These are phyloP conservation scores for Cyphellophora attinorum DNA, from an alignment of 2,329 filamentous ascomycete genomes.

Conservation along the genomic window DNA sequence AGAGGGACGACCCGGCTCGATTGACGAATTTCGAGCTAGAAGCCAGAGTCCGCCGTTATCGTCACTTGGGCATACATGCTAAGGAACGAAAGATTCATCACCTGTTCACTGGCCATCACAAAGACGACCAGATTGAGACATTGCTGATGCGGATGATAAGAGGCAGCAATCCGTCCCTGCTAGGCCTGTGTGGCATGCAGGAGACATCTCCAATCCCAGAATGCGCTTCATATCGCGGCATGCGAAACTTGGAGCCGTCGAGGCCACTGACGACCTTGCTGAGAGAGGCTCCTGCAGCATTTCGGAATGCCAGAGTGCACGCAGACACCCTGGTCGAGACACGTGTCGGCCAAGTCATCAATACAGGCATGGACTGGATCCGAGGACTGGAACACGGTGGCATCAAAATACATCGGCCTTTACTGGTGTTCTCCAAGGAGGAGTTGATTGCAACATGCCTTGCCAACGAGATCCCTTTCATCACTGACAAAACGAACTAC, in stretches of 20 bases:
- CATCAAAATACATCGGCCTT: constrained; percentile 57
- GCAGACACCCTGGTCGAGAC: no score
- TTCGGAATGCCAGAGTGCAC: no score
- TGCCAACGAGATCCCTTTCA: constrained; percentile 60
- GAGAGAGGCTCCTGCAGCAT: no score
- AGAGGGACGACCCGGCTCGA: constrained; percentile 26
- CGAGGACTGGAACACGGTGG: constrained; percentile 30
- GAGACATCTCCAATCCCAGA: not conserved
- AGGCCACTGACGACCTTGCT: no score
- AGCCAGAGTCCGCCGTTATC: constrained; percentile 67
- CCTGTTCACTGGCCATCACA: constrained; percentile 75
- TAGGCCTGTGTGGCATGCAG: constrained; percentile 14
- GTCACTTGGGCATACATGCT: constrained; percentile 56
- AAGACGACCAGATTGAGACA: constrained; percentile 86
- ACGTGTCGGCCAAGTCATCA: not conserved
- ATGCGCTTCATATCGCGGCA: not conserved
- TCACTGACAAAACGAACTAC: constrained; percentile 75
- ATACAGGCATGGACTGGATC: not conserved
- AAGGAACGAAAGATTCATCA: constrained; percentile 40
- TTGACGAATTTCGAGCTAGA: constrained; percentile 64
- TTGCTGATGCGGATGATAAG: constrained; percentile 63
- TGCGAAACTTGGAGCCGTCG: not conserved
- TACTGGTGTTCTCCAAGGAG: constrained; percentile 50
- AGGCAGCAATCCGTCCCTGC: constrained; percentile 7
- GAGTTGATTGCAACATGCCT: constrained; percentile 58